A percentile compares a stretch with the other conserved stretches of the same genome.
phyloP scores from a whole-genome alignment of 2,329 filamentous ascomycete species.

The Coniochaeta prunicola region DNA sequence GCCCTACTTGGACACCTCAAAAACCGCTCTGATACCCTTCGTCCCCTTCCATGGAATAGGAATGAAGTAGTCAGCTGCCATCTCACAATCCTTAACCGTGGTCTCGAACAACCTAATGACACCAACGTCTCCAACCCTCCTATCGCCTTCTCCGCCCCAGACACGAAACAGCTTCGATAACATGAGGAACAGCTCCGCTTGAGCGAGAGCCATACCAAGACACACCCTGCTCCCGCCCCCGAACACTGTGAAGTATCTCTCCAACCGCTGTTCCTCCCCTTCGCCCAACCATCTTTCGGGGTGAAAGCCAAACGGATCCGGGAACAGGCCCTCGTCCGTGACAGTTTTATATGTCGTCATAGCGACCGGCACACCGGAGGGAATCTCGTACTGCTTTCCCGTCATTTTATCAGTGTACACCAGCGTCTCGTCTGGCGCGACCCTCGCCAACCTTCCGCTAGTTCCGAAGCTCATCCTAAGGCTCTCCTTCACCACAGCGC shows the following conservation, averaged over 20 bases:
- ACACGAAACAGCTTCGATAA: slow-evolving; percentile 7
- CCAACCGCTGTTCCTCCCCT: not conserved
- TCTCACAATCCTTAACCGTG: slow-evolving; percentile 23
- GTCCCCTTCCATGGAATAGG: slow-evolving; percentile 28
- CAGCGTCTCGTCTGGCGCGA: slow-evolving; percentile 5
- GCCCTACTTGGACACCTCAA: not conserved
- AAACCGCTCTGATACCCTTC: slow-evolving; percentile 12
- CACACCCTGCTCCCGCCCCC: slow-evolving; percentile 1
- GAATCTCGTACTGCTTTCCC: not conserved
- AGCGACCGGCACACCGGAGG: not conserved
- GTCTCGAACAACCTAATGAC: slow-evolving; percentile 27
- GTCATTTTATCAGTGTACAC: not conserved
- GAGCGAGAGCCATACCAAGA: slow-evolving; percentile 7
- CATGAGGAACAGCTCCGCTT: slow-evolving; percentile 8
- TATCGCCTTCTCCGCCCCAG: slow-evolving; percentile 11
- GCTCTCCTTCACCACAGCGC: slow-evolving; percentile 13
- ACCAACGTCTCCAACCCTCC: slow-evolving; percentile 24
- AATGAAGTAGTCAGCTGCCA: slow-evolving; percentile 30
- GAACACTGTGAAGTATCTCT: slow-evolving; percentile 5
- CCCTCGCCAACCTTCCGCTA: slow-evolving; percentile 2
- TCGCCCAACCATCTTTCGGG: not conserved
- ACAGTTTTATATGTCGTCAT: slow-evolving; percentile 1
- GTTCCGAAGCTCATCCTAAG: slow-evolving; percentile 4
- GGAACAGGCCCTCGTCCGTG: not conserved
- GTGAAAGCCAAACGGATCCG: not conserved